These are phyloP conservation scores for Incumbomyces lentus DNA, from an alignment of 2,329 filamentous ascomycete genomes.

Conservation along the genomic window DNA sequence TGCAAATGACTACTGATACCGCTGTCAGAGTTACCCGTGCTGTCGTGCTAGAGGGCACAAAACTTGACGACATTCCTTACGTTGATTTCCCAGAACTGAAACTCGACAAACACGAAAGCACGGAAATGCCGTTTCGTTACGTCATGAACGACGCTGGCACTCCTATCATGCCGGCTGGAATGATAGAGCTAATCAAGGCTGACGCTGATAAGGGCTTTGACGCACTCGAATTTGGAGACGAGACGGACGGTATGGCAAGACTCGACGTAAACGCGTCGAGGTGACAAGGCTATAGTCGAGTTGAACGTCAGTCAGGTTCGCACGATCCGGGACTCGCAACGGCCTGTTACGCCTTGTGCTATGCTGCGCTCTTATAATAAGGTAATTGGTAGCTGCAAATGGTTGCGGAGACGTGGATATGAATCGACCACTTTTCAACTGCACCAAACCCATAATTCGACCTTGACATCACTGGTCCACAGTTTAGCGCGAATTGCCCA, in stretches of 20 bases:
- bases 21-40: conserved; percentile 88
- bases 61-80: conserved; percentile 69
- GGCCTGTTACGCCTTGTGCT: too few species aligned
- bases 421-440: too few species aligned
- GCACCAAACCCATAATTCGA: too few species aligned
- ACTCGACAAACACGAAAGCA: conserved; percentile 85
- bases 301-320: too few species aligned
- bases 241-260: conserved; percentile 6
- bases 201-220: conserved; percentile 88
- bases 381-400: too few species aligned
- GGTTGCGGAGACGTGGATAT: too few species aligned
- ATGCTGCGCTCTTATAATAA: too few species aligned
- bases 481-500: neutral
- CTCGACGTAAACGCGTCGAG: too few species aligned
- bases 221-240: conserved; percentile 57
- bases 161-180: conserved; percentile 93
- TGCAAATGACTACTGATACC: conserved; percentile 98
- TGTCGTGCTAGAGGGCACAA: conserved; percentile 69
- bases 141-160: conserved; percentile 64
- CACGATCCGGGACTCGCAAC: too few species aligned
- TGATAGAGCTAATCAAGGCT: conserved; percentile 85
- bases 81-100: conserved; percentile 81
- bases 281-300: too few species aligned
- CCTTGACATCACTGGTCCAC: too few species aligned
- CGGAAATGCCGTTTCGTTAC: conserved; percentile 96